These are phyloP conservation scores for Leptographium procerum DNA, from an alignment of 2,329 filamentous ascomycete genomes.

Conservation along the genomic window DNA sequence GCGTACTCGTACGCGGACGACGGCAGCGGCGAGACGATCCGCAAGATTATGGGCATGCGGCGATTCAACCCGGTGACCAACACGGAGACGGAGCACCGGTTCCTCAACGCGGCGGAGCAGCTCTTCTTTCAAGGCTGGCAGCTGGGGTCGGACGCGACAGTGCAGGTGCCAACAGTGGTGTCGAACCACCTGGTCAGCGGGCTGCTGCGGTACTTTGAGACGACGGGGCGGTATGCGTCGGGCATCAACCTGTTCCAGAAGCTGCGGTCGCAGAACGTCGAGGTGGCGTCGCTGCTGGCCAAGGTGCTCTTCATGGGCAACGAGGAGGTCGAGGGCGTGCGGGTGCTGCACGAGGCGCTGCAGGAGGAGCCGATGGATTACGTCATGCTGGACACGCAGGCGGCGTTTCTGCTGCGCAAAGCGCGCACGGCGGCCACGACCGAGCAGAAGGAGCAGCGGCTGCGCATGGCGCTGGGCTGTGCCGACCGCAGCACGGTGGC, in stretches of 20 bases:
- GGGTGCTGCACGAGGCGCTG: constrained; percentile 75
- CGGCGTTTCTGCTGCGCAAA: constrained; percentile 82
- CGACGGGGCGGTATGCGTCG: constrained; percentile 85
- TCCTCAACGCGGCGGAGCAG: constrained; percentile 85
- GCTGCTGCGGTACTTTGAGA: constrained; percentile 86
- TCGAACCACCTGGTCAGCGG: constrained; percentile 94
- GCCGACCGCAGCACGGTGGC: constrained; percentile 91
- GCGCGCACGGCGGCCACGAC: constrained; percentile 44
- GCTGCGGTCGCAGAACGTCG: constrained; percentile 76
- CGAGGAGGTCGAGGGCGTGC: constrained; percentile 91
- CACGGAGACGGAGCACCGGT: constrained; percentile 96
- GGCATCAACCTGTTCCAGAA: constrained; percentile 98
- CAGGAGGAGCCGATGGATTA: constrained; percentile 96
- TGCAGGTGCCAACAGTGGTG: constrained; percentile 93
- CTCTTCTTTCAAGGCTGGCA: constrained; percentile 96
- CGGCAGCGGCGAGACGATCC: constrained; percentile 84
- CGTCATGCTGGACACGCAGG: constrained; percentile 87
- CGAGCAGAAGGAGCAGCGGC: constrained; percentile 51
- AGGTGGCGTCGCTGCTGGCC: constrained; percentile 85
- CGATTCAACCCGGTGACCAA: constrained; percentile 96
- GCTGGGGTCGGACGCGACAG: constrained; percentile 89
- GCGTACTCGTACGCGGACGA: constrained; percentile 96
- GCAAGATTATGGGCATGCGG: constrained; percentile 93
- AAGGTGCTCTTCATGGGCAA: constrained; percentile 90
- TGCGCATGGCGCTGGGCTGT: constrained; percentile 80